Evolutionary conservation across 73 alveolate species (phyloP).

Genomic region (Symbiodinium pilosum): DNA sequence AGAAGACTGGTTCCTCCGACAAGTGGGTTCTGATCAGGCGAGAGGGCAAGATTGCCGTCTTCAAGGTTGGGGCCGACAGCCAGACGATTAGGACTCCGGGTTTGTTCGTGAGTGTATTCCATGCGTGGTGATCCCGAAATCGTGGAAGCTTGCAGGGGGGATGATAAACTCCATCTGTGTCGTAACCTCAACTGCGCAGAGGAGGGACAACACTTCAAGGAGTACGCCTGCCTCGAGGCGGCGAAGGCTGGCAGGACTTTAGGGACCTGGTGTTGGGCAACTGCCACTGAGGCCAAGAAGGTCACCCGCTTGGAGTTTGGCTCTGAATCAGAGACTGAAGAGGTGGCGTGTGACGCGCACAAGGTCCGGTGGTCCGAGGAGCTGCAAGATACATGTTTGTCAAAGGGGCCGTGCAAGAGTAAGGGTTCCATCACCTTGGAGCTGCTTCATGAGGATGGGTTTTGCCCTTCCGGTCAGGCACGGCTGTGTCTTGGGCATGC

Average conservation of each 20-base stretch:
- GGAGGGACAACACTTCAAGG: conserved; percentile 50
- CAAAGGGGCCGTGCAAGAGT: background rate
- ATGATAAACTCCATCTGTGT: conserved; percentile 20
- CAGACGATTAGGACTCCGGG: conserved; percentile 10
- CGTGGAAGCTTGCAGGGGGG: background rate
- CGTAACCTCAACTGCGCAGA: background rate
- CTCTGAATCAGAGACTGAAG: background rate
- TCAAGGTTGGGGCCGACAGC: background rate
- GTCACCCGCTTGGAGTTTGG: background rate
- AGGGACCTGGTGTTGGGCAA: background rate
- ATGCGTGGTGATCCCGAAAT: background rate
- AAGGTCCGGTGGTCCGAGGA: background rate
- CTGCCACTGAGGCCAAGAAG: background rate
- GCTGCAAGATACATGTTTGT: background rate
- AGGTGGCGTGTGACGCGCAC: background rate
- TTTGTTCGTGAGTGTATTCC: background rate
- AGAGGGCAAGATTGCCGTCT: background rate
- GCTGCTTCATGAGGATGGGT: background rate
- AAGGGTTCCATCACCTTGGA: background rate
- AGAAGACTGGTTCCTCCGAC: no score
- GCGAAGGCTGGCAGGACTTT: background rate
- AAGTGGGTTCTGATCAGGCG: conserved; percentile 22
- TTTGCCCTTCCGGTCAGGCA: background rate
- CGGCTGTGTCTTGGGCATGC: background rate
- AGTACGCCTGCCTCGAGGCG: background rate